Evolutionary conservation across 306 rosid species (phyloP), one percentile per base, ranked within the genome.

Genomic region (Potentilla sterilis): DNA sequence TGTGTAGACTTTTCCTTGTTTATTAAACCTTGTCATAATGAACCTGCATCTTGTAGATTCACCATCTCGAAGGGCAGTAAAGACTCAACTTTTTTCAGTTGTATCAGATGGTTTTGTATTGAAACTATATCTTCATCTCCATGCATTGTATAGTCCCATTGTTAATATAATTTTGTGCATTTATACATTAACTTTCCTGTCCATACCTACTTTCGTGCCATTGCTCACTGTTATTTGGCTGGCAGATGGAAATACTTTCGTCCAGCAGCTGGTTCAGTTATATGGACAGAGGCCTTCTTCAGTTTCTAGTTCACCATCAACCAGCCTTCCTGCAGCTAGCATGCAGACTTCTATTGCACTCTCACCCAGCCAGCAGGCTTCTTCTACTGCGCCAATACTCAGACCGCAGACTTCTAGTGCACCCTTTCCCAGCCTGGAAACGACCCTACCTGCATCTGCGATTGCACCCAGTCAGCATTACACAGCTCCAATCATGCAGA

Each of bases 201-300:
- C 1, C 69, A 37, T 77, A 37, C 44, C 34, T 11, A 19, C 13
- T 48, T 74, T 37, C 12, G 48, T 73, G 76, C 7, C 42, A 72
- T 59, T 73, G 22, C 67, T 41, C 12, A 51, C 19, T 75, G 76
- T 19, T 18, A 14, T 69, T 73, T 49, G 22, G 22, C 44, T 75
- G 22, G 81, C 87, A 90, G 95, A 87, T 86, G 44, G 55, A 35
- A 67, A 66, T 79, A 52, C 82, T 84, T 66, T 65, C 40, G 22
- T 65, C 41, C 85, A 83, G 71, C 96, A 76, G 51, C 70, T 62
- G 61, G 9, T 55, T 80, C 87, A 70, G 68, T 69, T 57, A 79
- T 75, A 63, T 81, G 74, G 72, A 47, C 82, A 61, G 40, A 35
- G 84, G 58, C 74, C 86, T 51, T 46, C 85, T 51, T 10, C 42